Percentiles rank a stretch among this genome's conserved stretches.
phyloP scores from a whole-genome alignment of 2,329 filamentous ascomycete genomes.

The Stylonectria norvegica region DNA sequence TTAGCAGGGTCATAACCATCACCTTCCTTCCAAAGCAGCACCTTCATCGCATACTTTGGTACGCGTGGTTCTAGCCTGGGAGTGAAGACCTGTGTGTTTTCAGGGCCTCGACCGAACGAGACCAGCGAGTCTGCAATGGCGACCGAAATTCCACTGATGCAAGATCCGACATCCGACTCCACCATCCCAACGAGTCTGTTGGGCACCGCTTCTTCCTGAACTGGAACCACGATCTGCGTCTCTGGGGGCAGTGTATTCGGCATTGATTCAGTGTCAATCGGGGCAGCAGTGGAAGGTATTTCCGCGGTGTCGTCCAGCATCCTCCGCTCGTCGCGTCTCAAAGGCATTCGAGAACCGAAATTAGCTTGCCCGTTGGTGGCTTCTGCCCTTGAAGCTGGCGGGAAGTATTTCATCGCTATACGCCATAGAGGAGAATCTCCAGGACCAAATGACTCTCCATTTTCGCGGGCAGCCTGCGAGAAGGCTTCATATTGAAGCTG shows the following conservation, averaged over 20 bases:
- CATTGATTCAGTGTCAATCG: constrained; percentile 25
- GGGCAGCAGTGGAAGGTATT: constrained; percentile 32
- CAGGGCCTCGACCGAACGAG: constrained; percentile 71
- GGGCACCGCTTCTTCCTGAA: constrained; percentile 30
- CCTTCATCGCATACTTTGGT: constrained; percentile 76
- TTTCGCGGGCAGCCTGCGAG: constrained; percentile 45
- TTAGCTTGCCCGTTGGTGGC: constrained; percentile 9
- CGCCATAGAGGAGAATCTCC: constrained; percentile 52
- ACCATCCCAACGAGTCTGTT: constrained; percentile 60
- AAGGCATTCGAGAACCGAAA: constrained; percentile 11
- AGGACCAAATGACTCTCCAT: constrained; percentile 52
- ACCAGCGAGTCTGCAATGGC: constrained; percentile 64
- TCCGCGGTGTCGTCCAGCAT: constrained; percentile 27
- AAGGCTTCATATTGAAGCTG: constrained; percentile 57
- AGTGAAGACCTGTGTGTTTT: constrained; percentile 66
- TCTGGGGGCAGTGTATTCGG: constrained; percentile 38
- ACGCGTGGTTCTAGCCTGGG: constrained; percentile 64
- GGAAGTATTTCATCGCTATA: constrained; percentile 57
- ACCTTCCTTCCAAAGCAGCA: constrained; percentile 69
- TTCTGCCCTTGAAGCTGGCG: constrained; percentile 36
- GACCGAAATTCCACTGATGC: constrained; percentile 59
- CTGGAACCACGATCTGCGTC: constrained; percentile 35
- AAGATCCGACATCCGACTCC: constrained; percentile 62
- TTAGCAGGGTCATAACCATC: constrained; percentile 60
- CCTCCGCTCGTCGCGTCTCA: constrained; percentile 24